A percentile compares a stretch with the other conserved stretches of the same genome.
These are phyloP conservation scores for Deinandra increscens DNA, from an alignment of 129 eudicot species.

Conservation along the genomic window DNA sequence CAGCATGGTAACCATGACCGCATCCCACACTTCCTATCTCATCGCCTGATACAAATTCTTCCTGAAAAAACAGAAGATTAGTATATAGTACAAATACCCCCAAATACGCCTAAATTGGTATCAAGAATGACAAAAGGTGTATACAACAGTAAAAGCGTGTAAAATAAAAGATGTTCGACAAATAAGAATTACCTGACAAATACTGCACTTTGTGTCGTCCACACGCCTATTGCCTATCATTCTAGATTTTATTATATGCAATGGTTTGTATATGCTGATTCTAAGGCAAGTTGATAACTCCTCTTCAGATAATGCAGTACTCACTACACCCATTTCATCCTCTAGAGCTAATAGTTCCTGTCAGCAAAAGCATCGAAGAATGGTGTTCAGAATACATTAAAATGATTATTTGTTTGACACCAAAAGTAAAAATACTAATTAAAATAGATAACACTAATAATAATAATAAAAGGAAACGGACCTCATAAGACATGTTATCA, in stretches of 20 bases:
- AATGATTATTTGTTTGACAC: background rate
- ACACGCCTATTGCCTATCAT: constrained; percentile 27
- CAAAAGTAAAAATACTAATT: background rate
- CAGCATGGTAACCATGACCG: constrained; percentile 65
- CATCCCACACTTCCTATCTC: constrained; percentile 72
- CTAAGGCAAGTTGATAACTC: constrained; percentile 57
- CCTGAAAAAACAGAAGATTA: constrained; percentile 40
- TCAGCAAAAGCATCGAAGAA: constrained; percentile 8
- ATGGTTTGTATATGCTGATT: constrained; percentile 41
- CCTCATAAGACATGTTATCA: constrained; percentile 99
- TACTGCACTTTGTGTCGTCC: constrained; percentile 74
- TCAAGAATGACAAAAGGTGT: background rate
- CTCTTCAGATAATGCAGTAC: constrained; percentile 81
- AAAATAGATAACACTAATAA: no score
- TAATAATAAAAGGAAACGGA: constrained; percentile 20
- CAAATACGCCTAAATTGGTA: background rate
- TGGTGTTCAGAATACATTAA: background rate
- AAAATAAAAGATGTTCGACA: background rate
- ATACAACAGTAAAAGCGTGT: background rate
- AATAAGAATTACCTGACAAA: constrained; percentile 75
- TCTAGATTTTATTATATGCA: constrained; percentile 21
- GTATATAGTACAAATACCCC: no score
- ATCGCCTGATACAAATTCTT: constrained; percentile 63
- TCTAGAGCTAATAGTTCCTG: constrained; percentile 90
- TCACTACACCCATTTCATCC: constrained; percentile 84